Conservation (phyloP, 192 early-diverging fungal species). For the Pecoramyces ruminantium region DNA sequence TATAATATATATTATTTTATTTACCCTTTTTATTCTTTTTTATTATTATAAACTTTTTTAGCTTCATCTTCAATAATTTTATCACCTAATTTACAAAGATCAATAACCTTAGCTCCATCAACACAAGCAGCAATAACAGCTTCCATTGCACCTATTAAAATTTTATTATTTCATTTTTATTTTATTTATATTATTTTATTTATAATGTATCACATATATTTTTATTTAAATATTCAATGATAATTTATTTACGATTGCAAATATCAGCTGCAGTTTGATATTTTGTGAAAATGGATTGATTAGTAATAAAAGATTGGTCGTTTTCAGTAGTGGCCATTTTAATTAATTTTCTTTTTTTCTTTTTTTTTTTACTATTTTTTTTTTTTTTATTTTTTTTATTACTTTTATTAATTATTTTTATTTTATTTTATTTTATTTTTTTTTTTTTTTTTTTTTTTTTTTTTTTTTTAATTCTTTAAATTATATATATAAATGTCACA, state of each 20-base stretch:
- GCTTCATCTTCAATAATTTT: conserved; percentile 55
- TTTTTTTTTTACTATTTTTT: background rate
- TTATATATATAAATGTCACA: background rate
- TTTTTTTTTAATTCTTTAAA: background rate
- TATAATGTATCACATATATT: background rate
- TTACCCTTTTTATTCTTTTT: conserved; percentile 46
- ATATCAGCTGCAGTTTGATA: conserved; percentile 85
- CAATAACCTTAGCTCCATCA: conserved; percentile 67
- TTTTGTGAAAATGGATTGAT: conserved; percentile 66
- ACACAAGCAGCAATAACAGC: conserved; percentile 47
- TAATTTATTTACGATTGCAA: conserved; percentile 60
- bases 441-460: background rate
- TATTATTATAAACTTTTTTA: conserved; percentile 67
- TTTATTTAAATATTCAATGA: no score
- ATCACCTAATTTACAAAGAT: conserved; percentile 80
- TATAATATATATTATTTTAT: no score
- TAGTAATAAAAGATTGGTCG: conserved; percentile 23
- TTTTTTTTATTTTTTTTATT: background rate
- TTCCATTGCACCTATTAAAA: conserved; percentile 42
- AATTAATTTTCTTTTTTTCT: background rate
- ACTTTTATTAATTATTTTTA: background rate
- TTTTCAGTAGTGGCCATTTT: background rate
- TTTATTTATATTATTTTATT: background rate
- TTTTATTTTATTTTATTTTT: background rate
- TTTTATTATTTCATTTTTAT: background rate